Evolutionary conservation across 148 eudicot species (phyloP).

Genomic region (Amaranthus palmeri): DNA sequence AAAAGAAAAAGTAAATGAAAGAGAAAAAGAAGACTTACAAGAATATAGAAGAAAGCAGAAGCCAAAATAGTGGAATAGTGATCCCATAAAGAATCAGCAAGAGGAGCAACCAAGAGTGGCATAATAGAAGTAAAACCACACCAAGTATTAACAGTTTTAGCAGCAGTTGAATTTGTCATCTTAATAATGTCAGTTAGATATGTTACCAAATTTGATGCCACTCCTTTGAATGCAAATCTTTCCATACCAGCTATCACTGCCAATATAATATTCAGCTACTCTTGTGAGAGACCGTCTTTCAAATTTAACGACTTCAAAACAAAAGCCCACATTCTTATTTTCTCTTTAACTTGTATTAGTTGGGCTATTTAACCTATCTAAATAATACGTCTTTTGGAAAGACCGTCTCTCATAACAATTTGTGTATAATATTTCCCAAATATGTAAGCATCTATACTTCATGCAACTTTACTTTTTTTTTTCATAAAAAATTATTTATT

Average conservation of each 20-base stretch:
- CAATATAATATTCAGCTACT: neutral
- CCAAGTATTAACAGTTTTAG: conserved; percentile 82
- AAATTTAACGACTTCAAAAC: too few species aligned
- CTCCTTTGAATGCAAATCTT: conserved; percentile 97
- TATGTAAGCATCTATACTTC: too few species aligned
- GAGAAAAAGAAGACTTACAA: conserved; percentile 35
- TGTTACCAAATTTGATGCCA: conserved; percentile 89
- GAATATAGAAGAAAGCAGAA: conserved; percentile 53
- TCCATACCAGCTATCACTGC: conserved; percentile 85
- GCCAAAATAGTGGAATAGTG: conserved; percentile 56
- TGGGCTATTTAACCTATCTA: too few species aligned
- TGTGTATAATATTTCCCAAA: too few species aligned
- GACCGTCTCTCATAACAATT: too few species aligned
- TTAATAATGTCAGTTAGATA: conserved; percentile 63
- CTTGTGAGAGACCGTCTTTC: too few species aligned
- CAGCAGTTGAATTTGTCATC: conserved; percentile 85
- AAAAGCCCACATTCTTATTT: too few species aligned
- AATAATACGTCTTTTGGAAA: too few species aligned
- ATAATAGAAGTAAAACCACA: conserved; percentile 75
- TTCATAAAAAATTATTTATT: too few species aligned
- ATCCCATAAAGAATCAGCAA: conserved; percentile 75
- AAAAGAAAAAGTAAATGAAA: neutral
- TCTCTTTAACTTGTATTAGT: too few species aligned
- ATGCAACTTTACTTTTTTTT: too few species aligned
- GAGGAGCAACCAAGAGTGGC: conserved; percentile 75